These are phyloP conservation scores for Deinandra increscens DNA, from an alignment of 129 eudicot genomes.

Conservation along the genomic window DNA sequence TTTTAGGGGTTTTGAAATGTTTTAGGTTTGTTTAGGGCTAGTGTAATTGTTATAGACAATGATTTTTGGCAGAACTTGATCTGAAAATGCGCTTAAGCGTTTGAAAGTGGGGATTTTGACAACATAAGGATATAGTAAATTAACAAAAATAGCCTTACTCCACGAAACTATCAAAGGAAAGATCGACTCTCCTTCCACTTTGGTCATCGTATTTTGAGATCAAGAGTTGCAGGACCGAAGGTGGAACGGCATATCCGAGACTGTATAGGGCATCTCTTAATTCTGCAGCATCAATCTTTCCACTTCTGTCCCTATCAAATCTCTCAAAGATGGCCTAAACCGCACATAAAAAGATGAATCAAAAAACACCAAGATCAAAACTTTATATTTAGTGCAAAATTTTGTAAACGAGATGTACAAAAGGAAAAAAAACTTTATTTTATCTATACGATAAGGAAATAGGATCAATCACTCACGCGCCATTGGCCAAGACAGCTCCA, in stretches of 20 bases:
- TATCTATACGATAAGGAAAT: neutral
- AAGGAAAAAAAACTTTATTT: neutral
- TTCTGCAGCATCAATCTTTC: conserved; percentile 69
- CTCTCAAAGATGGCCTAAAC: conserved; percentile 77
- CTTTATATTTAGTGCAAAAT: neutral
- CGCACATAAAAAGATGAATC: conserved; percentile 10
- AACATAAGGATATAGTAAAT: neutral
- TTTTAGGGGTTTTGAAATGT: too few species aligned
- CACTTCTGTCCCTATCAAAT: conserved; percentile 87
- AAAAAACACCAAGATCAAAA: conserved; percentile 4
- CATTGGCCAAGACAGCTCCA: conserved; percentile 82
- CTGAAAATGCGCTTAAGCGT: too few species aligned
- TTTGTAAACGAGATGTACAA: neutral
- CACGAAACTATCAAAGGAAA: conserved; percentile 67
- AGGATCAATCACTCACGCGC: conserved; percentile 56
- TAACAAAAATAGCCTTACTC: conserved; percentile 55
- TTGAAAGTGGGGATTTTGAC: too few species aligned
- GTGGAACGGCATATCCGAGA: conserved; percentile 79
- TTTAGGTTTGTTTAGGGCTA: too few species aligned
- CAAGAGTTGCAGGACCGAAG: conserved; percentile 69
- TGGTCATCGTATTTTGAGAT: conserved; percentile 67
- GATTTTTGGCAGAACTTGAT: too few species aligned
- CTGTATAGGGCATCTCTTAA: conserved; percentile 75
- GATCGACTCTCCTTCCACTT: conserved; percentile 56
- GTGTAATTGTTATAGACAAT: too few species aligned